A percentile compares a stretch with the other conserved stretches of the same genome.
Conservation (phyloP, 2,329 filamentous ascomycete species). For the Metarhizium guizhouense region DNA sequence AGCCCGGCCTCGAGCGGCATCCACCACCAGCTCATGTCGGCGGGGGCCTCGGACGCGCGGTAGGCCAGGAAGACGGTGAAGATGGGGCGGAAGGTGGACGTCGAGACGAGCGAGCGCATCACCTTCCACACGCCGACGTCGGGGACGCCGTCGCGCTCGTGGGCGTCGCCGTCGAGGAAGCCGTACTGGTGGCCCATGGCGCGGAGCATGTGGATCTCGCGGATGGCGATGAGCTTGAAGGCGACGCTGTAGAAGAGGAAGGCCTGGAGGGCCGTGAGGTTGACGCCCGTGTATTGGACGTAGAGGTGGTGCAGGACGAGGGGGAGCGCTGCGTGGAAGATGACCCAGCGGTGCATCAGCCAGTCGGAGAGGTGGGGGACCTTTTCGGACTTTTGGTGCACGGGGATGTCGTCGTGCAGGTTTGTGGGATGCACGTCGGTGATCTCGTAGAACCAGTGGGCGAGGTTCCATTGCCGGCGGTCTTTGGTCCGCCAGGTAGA, state of each 20-base stretch:
- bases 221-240: constrained; percentile 23
- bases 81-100: constrained; percentile 12
- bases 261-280: constrained; percentile 5
- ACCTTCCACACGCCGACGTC: constrained; percentile 19
- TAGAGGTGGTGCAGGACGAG: constrained; percentile 16
- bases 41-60: constrained; percentile 4
- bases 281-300: constrained; percentile 7
- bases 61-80: constrained; percentile 17
- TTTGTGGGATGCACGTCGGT: constrained; percentile 8
- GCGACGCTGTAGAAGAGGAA: constrained; percentile 18
- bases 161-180: constrained; percentile 15
- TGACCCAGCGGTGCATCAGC: constrained; percentile 20
- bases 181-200: constrained; percentile 20
- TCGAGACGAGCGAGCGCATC: constrained; percentile 10
- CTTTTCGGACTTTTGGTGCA: constrained; percentile 23
- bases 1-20: constrained; percentile 16
- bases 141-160: constrained; percentile 24
- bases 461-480: constrained; percentile 9
- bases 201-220: constrained; percentile 20
- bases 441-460: constrained; percentile 12
- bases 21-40: constrained; percentile 14
- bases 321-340: constrained; percentile 18
- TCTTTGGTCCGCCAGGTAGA: constrained; percentile 12
- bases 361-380: constrained; percentile 21
- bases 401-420: constrained; percentile 12